These are phyloP conservation scores for Triticum aestivum DNA, from an alignment of 176 grass and related monocot species.

Conservation along the genomic window DNA sequence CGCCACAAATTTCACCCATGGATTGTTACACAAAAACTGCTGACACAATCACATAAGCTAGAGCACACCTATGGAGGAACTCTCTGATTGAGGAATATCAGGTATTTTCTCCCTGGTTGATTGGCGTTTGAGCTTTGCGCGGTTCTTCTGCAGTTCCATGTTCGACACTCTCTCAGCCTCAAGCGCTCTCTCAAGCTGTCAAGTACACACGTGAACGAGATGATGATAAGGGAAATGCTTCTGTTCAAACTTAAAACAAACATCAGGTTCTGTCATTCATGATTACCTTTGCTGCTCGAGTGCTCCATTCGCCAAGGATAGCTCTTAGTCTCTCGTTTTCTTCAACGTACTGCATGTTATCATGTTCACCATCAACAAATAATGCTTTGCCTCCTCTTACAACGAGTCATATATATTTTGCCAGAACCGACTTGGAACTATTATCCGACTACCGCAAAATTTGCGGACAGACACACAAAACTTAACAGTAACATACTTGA, in stretches of 20 bases:
- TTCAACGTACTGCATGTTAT: slow-evolving; percentile 57
- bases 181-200: slow-evolving; percentile 60
- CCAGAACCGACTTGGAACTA: neutral
- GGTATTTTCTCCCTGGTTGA: neutral
- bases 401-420: neutral
- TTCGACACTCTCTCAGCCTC: slow-evolving; percentile 55
- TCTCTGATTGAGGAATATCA: neutral
- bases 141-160: slow-evolving; percentile 45
- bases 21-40: neutral
- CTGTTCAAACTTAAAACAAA: neutral
- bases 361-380: slow-evolving; percentile 8
- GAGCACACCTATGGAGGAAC: neutral
- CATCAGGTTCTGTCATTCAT: neutral
- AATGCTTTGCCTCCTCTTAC: neutral
- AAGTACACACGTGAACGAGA: neutral
- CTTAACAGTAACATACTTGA: slow-evolving; percentile 45
- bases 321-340: slow-evolving; percentile 70
- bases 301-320: slow-evolving; percentile 78
- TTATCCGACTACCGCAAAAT: neutral
- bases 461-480: neutral
- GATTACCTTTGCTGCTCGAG: slow-evolving; percentile 65
- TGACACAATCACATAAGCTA: neutral
- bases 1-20: neutral
- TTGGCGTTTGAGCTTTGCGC: slow-evolving; percentile 15
- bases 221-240: neutral